Percentiles rank a stretch among this genome's conserved stretches.
Evolutionary conservation across 2,329 filamentous ascomycete genomes (phyloP).

Genomic region (Didymella arachidicola): DNA sequence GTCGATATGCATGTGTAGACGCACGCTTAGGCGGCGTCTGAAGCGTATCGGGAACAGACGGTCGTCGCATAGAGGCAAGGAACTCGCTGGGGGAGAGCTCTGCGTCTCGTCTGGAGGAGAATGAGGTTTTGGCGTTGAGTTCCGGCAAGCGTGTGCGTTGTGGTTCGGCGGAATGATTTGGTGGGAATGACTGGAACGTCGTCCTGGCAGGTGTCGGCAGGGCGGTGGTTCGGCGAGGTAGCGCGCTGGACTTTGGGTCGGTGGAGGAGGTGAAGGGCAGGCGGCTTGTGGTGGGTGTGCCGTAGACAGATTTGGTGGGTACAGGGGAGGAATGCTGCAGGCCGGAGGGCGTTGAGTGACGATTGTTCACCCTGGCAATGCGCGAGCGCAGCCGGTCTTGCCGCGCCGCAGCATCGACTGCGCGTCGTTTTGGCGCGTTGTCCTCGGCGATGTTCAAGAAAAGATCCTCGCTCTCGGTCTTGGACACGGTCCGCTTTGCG

Average conservation of each 20-base stretch:
- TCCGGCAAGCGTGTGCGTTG: constrained; percentile 38
- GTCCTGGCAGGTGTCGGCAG: constrained; percentile 40
- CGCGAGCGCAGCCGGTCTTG: constrained; percentile 45
- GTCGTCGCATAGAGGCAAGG: constrained; percentile 43
- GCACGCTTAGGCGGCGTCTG: constrained; percentile 46
- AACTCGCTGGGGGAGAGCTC: constrained; percentile 48
- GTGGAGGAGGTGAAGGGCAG: constrained; percentile 34
- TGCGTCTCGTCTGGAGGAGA: constrained; percentile 38
- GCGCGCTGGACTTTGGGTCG: constrained; percentile 36
- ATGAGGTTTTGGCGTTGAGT: constrained; percentile 42
- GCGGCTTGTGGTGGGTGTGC: constrained; percentile 40
- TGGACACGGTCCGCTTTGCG: constrained; percentile 19
- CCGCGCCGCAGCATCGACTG: constrained; percentile 37
- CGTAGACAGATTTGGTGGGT: constrained; percentile 30
- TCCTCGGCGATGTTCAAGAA: constrained; percentile 55
- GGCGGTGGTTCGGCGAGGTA: constrained; percentile 43
- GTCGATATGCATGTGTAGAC: constrained; percentile 37
- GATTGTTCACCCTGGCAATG: constrained; percentile 46
- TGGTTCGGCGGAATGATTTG: constrained; percentile 32
- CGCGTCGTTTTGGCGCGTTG: constrained; percentile 38
- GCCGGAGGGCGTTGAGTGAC: constrained; percentile 46
- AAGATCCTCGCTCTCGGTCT: constrained; percentile 47
- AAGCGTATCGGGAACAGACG: constrained; percentile 43
- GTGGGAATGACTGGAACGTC: constrained; percentile 39
- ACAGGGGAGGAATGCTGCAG: constrained; percentile 38